A percentile compares a stretch with the other conserved stretches of the same genome.
phyloP scores from a whole-genome alignment of 441 rosid species.

The Jatropha podagrica region DNA sequence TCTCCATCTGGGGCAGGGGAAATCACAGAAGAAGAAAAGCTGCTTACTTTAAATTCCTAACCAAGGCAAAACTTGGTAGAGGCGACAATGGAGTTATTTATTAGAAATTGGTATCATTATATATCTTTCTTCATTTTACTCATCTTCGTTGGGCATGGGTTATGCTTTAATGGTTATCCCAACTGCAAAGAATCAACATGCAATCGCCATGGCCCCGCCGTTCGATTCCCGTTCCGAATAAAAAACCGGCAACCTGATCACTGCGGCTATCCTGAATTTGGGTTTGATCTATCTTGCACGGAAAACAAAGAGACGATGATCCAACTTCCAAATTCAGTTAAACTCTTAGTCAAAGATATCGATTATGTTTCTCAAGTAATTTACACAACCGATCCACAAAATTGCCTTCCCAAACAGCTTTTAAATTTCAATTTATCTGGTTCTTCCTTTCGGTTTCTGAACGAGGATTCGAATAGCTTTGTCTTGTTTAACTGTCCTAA shows the following conservation, averaged over 20 bases:
- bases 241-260: background rate
- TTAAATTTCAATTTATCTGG: background rate
- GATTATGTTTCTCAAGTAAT: conserved; percentile 14
- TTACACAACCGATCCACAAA: conserved; percentile 7
- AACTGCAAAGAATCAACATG: conserved; percentile 7
- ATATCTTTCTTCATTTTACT: background rate
- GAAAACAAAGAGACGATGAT: conserved; percentile 17
- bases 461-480: fast-evolving
- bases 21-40: no score
- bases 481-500: conserved; percentile 11
- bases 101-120: no score
- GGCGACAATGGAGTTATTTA: background rate
- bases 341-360: conserved; percentile 13
- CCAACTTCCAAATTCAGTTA: conserved; percentile 20
- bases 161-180: background rate
- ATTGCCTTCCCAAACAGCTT: conserved; percentile 12
- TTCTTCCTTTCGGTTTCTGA: background rate
- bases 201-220: conserved; percentile 1
- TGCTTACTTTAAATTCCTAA: background rate
- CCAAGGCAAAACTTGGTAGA: no score
- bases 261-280: conserved; percentile 19
- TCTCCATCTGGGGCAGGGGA: no score
- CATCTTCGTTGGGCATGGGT: background rate
- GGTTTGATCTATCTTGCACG: conserved; percentile 23
- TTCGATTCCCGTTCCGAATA: conserved; percentile 32